phyloP scores from a whole-genome alignment of 441 rosid genomes.

The Euphorbia celastroides region DNA sequence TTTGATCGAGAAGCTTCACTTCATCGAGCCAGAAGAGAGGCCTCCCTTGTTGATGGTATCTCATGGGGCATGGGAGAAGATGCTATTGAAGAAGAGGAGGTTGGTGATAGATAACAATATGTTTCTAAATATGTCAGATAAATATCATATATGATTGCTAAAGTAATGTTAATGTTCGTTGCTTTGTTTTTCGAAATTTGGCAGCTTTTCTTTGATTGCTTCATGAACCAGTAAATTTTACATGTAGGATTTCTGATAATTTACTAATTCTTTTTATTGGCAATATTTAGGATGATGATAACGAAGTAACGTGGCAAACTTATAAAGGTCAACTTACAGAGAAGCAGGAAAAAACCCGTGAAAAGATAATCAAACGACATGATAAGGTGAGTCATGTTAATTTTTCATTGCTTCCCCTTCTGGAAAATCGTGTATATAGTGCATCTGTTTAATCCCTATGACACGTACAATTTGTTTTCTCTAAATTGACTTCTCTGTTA shows the following conservation, averaged over 20 bases:
- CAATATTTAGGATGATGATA: slow-evolving; percentile 60
- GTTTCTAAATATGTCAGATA: slow-evolving; percentile 4
- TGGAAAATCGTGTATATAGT: slow-evolving; percentile 5
- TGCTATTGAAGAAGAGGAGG: slow-evolving; percentile 94
- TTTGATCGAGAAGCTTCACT: slow-evolving; percentile 82
- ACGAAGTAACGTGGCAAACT: slow-evolving; percentile 96
- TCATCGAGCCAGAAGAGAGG: slow-evolving; percentile 70
- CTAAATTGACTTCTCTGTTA: not conserved
- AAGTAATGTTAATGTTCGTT: not conserved
- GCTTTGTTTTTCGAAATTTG: not conserved
- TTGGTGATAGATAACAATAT: slow-evolving; percentile 23
- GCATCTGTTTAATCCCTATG: not conserved
- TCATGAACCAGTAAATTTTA: not conserved
- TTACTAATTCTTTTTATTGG: slow-evolving; percentile 5
- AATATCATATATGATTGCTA: not conserved
- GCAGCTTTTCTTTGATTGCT: not conserved
- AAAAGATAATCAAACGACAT: slow-evolving; percentile 73
- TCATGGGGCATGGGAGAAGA: slow-evolving; percentile 99
- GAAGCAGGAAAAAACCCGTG: slow-evolving; percentile 94
- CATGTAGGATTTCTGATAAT: slow-evolving; percentile 8
- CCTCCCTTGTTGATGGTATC: slow-evolving; percentile 85
- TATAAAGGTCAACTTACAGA: slow-evolving; percentile 92
- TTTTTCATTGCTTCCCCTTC: slow-evolving; percentile 9
- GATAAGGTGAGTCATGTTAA: slow-evolving; percentile 56
- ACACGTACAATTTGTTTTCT: not conserved